Evolutionary conservation across 257 asterid genomes (phyloP).

Genomic region (Nicotiana knightiana): DNA sequence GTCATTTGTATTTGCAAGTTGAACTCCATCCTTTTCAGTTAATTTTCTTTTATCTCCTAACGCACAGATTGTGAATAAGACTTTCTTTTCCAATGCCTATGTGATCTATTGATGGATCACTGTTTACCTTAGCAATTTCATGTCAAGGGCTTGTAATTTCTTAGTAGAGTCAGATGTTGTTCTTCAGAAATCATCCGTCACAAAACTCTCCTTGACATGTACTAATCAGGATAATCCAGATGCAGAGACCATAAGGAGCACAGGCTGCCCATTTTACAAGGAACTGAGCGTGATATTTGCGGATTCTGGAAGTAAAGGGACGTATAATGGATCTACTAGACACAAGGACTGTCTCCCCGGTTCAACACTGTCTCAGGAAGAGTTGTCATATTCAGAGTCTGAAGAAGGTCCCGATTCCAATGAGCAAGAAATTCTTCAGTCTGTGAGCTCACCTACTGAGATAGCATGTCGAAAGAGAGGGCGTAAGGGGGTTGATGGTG

Average conservation of each 20-base stretch:
- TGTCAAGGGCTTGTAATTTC: neutral
- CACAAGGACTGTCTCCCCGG: constrained; percentile 24
- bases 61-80: neutral
- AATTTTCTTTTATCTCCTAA: neutral
- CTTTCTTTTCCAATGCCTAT: neutral
- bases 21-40: neutral
- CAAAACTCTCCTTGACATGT: constrained; percentile 9
- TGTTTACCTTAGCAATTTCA: neutral
- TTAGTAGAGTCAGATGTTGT: neutral
- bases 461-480: constrained; percentile 47
- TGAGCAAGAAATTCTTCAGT: constrained; percentile 16
- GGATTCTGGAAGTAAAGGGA: constrained; percentile 28
- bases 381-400: constrained; percentile 48
- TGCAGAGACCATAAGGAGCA: constrained; percentile 54
- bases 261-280: constrained; percentile 59
- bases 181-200: neutral
- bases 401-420: constrained; percentile 33
- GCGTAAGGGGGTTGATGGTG: constrained; percentile 59
- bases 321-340: constrained; percentile 30
- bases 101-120: neutral
- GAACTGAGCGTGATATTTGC: constrained; percentile 48
- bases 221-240: constrained; percentile 76
- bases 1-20: neutral
- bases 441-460: constrained; percentile 21
- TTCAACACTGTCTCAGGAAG: constrained; percentile 26